phyloP scores from a whole-genome alignment of 306 rosid genomes.

The Casuarina glauca region DNA sequence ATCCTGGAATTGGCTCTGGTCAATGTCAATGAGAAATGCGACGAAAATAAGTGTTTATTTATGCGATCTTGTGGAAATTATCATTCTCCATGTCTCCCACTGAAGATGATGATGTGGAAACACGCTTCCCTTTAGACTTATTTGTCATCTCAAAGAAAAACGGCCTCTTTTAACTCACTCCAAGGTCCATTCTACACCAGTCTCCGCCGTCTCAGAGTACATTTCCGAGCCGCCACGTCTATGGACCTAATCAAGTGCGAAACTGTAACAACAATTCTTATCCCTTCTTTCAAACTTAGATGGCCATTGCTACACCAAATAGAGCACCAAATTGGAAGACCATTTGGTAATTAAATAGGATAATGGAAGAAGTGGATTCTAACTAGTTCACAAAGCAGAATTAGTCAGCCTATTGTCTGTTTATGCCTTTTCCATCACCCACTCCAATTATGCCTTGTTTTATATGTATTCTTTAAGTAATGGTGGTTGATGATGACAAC shows the following conservation, averaged over 20 bases:
- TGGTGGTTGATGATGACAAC: not conserved
- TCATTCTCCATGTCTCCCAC: slow-evolving; percentile 42
- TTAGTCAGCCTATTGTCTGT: not conserved
- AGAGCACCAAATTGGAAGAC: not conserved
- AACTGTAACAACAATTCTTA: not conserved
- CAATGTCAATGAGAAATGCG: slow-evolving; percentile 13
- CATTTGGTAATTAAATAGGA: not conserved
- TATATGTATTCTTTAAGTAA: not conserved
- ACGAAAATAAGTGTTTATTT: slow-evolving; percentile 10
- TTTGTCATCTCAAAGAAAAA: slow-evolving; percentile 2
- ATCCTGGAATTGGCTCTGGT: not conserved
- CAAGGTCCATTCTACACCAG: not conserved
- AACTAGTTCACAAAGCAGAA: not conserved
- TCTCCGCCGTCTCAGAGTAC: slow-evolving; percentile 2
- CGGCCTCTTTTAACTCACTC: not conserved
- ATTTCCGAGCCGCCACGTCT: slow-evolving; percentile 37
- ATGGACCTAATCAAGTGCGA: slow-evolving; percentile 8
- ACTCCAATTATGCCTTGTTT: not conserved
- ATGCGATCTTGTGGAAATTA: not conserved
- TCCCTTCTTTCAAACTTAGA: slow-evolving; percentile 5
- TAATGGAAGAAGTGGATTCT: not conserved
- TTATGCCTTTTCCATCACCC: slow-evolving; percentile 5
- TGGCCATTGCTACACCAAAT: not conserved
- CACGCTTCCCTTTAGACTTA: slow-evolving; percentile 24
- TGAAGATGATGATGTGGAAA: slow-evolving; percentile 29